Percentiles rank a stretch among this genome's conserved stretches.
Evolutionary conservation across 2,329 filamentous ascomycete genomes (phyloP).

Genomic region (Leptographium radiaticola): DNA sequence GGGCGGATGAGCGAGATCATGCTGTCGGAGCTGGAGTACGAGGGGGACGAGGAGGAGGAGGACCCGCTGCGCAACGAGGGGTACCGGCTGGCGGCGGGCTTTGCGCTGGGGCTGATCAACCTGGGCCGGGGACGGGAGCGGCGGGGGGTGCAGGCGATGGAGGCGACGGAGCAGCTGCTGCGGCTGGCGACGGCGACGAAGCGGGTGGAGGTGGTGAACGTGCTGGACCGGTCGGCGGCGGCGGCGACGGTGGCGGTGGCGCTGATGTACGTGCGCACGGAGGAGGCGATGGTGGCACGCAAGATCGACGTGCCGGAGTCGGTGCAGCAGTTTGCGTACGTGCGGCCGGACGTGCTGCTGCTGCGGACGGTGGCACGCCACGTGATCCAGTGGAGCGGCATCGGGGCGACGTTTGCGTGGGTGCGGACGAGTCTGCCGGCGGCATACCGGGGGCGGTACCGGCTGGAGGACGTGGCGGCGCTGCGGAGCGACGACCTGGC

Average conservation of each 20-base stretch:
- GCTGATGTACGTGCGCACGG: constrained; percentile 94
- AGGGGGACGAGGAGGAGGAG: constrained; percentile 68
- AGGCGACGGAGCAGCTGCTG: constrained; percentile 76
- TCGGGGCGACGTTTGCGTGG: constrained; percentile 63
- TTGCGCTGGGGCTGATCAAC: constrained; percentile 89
- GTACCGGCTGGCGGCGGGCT: constrained; percentile 89
- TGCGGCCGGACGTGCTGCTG: constrained; percentile 84
- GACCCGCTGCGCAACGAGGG: constrained; percentile 83
- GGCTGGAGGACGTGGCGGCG: constrained; percentile 43
- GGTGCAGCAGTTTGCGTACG: constrained; percentile 83
- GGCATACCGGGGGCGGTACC: constrained; percentile 50
- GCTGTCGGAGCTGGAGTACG: constrained; percentile 91
- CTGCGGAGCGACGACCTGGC: constrained; percentile 76
- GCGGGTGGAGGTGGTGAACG: constrained; percentile 81
- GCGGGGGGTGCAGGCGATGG: constrained; percentile 85
- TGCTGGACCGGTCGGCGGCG: constrained; percentile 83
- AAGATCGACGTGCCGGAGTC: constrained; percentile 93
- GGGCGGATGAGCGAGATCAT: constrained; percentile 98
- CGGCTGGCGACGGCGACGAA: constrained; percentile 78
- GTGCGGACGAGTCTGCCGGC: constrained; percentile 59
- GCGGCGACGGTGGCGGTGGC: constrained; percentile 85
- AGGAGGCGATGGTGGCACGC: constrained; percentile 70
- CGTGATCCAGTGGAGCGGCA: constrained; percentile 82
- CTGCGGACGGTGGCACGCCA: constrained; percentile 81
- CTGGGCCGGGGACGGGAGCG: constrained; percentile 81